A percentile compares a stretch with the other conserved stretches of the same genome.
Conservation (phyloP, 495 filamentous ascomycete species). For the Elasticomyces elasticus region DNA sequence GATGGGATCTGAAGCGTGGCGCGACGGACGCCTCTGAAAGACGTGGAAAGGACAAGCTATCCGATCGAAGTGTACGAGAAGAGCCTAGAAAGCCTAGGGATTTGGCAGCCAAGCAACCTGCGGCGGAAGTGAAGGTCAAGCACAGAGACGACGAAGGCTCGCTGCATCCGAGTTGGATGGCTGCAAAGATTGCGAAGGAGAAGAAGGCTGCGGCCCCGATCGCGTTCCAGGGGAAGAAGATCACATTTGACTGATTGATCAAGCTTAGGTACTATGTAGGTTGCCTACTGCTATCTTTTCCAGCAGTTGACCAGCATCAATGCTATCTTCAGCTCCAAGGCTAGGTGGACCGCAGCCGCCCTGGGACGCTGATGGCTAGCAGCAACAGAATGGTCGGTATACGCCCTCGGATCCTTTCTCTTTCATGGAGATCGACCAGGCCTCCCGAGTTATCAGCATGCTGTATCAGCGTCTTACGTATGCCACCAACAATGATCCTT, state of each 20-base stretch:
- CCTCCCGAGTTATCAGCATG: too few species aligned
- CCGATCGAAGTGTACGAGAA: neutral
- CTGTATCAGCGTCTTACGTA: too few species aligned
- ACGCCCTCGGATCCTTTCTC: too few species aligned
- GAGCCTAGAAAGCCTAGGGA: neutral
- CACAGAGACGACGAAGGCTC: constrained; percentile 50
- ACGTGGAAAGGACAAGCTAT: neutral
- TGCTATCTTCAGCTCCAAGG: too few species aligned
- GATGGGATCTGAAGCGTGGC: constrained; percentile 44
- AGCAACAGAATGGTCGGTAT: neutral
- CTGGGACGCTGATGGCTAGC: too few species aligned
- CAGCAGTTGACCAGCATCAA: too few species aligned
- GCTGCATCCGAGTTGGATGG: constrained; percentile 91
- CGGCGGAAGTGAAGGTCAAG: constrained; percentile 2
- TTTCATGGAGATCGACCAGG: too few species aligned
- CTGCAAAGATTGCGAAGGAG: constrained; percentile 77
- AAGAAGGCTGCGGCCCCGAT: constrained; percentile 45
- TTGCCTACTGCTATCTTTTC: too few species aligned
- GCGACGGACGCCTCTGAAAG: constrained; percentile 24
- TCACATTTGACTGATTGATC: constrained; percentile 76
- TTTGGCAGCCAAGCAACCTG: neutral
- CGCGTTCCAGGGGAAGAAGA: constrained; percentile 74
- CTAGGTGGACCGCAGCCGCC: too few species aligned
- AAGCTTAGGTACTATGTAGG: too few species aligned
- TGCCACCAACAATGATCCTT: too few species aligned